These are phyloP conservation scores for Esteya vermicola DNA, from an alignment of 2,329 filamentous ascomycete species.

Conservation along the genomic window DNA sequence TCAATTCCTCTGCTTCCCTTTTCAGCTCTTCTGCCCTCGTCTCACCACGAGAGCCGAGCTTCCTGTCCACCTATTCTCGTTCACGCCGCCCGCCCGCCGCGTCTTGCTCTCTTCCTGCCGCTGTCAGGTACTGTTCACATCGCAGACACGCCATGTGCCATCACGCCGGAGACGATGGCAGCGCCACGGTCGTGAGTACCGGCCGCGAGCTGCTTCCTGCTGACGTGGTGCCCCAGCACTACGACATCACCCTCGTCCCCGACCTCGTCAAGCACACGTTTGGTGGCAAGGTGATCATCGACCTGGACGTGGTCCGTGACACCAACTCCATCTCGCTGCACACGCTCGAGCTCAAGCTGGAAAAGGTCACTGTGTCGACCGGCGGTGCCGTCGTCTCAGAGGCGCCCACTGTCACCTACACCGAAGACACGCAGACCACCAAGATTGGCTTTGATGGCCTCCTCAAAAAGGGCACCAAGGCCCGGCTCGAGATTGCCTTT, in stretches of 20 bases:
- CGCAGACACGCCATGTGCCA: conserved; percentile 60
- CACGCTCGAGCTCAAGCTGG: conserved; percentile 73
- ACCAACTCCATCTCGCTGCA: conserved; percentile 79
- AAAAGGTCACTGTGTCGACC: conserved; percentile 51
- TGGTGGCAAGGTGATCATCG: conserved; percentile 70
- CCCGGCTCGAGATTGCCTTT: conserved; percentile 63
- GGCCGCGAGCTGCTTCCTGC: conserved; percentile 76
- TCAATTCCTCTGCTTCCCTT: conserved; percentile 1
- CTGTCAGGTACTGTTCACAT: conserved; percentile 54
- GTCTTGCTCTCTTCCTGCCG: not conserved
- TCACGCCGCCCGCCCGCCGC: conserved; percentile 1
- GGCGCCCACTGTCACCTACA: conserved; percentile 54
- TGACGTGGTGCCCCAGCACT: conserved; percentile 86
- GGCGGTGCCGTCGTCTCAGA: conserved; percentile 43
- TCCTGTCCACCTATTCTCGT: not conserved
- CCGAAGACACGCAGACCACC: conserved; percentile 68
- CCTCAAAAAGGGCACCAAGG: conserved; percentile 62
- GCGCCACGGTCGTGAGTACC: conserved; percentile 18
- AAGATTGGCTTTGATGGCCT: conserved; percentile 65
- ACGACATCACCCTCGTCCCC: conserved; percentile 82
- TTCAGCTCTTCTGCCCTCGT: not conserved
- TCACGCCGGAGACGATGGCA: conserved; percentile 20
- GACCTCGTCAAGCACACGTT: conserved; percentile 81
- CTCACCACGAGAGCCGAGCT: conserved; percentile 1
- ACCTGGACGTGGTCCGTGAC: conserved; percentile 75